A percentile compares a stretch with the other conserved stretches of the same genome.
phyloP scores from a whole-genome alignment of 2,329 filamentous ascomycete genomes.

The Aspergillus melleus region DNA sequence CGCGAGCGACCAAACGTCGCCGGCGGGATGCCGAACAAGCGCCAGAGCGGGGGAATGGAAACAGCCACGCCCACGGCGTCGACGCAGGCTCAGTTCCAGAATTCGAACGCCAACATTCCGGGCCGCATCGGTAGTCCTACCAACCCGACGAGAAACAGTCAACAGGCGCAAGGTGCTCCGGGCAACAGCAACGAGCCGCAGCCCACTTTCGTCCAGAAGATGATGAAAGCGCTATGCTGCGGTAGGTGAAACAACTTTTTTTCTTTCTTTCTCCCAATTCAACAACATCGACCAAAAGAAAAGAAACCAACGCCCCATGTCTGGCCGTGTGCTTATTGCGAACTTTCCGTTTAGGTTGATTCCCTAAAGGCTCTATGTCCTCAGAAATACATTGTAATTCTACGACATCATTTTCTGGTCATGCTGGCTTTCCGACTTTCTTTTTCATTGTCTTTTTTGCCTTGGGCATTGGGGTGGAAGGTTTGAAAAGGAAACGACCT shows the following conservation, averaged over 20 bases:
- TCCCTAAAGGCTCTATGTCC: constrained; percentile 15
- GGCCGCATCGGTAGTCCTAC: constrained; percentile 57
- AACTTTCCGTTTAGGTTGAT: constrained; percentile 37
- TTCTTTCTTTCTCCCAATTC: not conserved
- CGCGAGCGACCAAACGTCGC: constrained; percentile 73
- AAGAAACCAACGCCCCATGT: constrained; percentile 11
- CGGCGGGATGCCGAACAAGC: constrained; percentile 71
- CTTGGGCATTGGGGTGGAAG: constrained; percentile 10
- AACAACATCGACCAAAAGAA: not conserved
- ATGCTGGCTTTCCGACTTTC: constrained; percentile 20
- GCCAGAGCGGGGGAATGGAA: constrained; percentile 67
- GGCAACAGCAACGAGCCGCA: constrained; percentile 64
- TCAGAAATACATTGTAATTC: constrained; percentile 19
- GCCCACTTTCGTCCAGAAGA: constrained; percentile 82
- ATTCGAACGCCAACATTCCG: constrained; percentile 84
- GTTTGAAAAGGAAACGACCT: constrained; percentile 17
- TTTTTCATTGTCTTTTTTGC: constrained; percentile 20
- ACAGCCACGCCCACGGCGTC: constrained; percentile 78
- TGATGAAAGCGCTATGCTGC: constrained; percentile 91
- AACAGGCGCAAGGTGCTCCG: constrained; percentile 56
- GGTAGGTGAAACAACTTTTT: constrained; percentile 51
- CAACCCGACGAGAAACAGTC: constrained; percentile 61
- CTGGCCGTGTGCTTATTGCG: constrained; percentile 21
- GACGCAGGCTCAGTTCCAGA: constrained; percentile 94
- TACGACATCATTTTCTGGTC: constrained; percentile 20